Percentiles rank a stretch among this genome's conserved stretches.
Evolutionary conservation across 2,329 filamentous ascomycete genomes (phyloP).

Genomic region (Sarocladium strictum): DNA sequence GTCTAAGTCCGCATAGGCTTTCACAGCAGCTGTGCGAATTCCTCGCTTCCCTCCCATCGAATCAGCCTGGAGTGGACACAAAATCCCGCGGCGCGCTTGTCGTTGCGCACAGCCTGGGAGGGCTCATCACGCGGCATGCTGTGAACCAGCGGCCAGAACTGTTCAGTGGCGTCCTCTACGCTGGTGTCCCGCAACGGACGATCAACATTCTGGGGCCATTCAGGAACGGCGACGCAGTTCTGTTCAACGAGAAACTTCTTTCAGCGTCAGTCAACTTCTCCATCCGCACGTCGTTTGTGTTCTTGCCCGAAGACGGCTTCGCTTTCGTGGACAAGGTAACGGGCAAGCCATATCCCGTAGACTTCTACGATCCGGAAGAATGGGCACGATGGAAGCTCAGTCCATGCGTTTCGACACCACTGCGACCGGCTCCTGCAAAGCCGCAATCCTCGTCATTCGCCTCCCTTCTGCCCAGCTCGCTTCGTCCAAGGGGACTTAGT

Average conservation of each 20-base stretch:
- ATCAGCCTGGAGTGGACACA: conserved; percentile 47
- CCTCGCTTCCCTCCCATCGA: conserved; percentile 68
- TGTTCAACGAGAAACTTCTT: conserved; percentile 81
- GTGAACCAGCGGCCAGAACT: conserved; percentile 81
- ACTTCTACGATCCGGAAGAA: conserved; percentile 74
- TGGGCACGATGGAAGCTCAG: conserved; percentile 78
- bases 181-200: conserved; percentile 77
- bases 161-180: conserved; percentile 80
- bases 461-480: conserved; percentile 33
- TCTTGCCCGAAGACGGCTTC: conserved; percentile 79
- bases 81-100: conserved; percentile 67
- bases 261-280: conserved; percentile 93
- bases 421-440: conserved; percentile 48
- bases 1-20: conserved; percentile 72
- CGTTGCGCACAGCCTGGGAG: conserved; percentile 81
- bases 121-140: conserved; percentile 80
- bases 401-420: conserved; percentile 64
- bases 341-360: conserved; percentile 70
- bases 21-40: conserved; percentile 68
- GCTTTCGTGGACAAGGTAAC: conserved; percentile 84
- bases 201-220: conserved; percentile 88
- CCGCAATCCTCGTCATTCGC: conserved; percentile 37
- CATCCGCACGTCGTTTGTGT: conserved; percentile 76
- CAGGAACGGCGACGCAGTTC: conserved; percentile 85
- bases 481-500: conserved; percentile 40